phyloP scores from a whole-genome alignment of 176 grass and related monocot species.

The Carex cristatella region DNA sequence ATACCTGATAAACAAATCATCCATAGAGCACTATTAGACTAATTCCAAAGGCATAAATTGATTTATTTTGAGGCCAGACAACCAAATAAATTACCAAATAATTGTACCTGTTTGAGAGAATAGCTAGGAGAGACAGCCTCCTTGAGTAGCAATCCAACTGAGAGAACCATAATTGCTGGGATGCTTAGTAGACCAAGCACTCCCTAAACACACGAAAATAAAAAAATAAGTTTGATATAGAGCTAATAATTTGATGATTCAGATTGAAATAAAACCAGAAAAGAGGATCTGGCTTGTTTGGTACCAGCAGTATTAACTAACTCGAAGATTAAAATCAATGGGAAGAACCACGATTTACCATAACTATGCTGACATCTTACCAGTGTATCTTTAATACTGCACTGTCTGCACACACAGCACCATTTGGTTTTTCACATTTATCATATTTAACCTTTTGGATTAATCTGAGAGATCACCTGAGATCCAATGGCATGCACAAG shows the following conservation, averaged over 20 bases:
- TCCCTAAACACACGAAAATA: constrained; percentile 48
- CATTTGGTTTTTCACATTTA: neutral
- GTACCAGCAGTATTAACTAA: neutral
- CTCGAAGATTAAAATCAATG: neutral
- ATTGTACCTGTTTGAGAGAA: constrained; percentile 52
- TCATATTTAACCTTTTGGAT: neutral
- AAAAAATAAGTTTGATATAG: constrained; percentile 9
- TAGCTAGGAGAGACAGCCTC: constrained; percentile 41
- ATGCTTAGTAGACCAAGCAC: constrained; percentile 66
- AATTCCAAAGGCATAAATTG: constrained; percentile 18
- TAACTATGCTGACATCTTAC: neutral
- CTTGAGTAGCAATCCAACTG: constrained; percentile 66
- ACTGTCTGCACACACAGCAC: neutral
- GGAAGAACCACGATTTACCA: neutral
- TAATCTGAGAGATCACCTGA: constrained; percentile 42
- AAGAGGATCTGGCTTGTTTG: neutral
- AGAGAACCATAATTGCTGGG: constrained; percentile 50
- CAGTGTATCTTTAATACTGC: neutral
- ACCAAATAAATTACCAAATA: neutral
- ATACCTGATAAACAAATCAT: constrained; percentile 39
- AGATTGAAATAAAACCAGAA: neutral
- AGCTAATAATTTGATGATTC: neutral
- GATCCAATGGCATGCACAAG: constrained; percentile 78
- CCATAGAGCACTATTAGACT: neutral
- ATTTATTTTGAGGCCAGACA: neutral